Conservation (phyloP, 2,329 filamentous ascomycete species). For the Ceratocystis lukuohia region DNA sequence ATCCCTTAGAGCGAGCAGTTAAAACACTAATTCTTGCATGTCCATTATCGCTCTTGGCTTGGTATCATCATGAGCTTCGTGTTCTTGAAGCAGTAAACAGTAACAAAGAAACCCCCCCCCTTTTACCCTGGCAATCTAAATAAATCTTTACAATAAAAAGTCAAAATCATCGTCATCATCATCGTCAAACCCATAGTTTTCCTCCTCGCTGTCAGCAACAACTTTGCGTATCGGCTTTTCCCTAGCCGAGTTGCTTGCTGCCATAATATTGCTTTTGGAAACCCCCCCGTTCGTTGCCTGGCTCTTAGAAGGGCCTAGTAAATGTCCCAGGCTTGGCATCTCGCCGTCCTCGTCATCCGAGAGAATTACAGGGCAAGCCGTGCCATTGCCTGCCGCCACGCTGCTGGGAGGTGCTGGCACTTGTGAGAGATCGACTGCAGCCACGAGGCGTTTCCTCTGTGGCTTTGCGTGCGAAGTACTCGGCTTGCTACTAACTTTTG, state of each 20-base stretch:
- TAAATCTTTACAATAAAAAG: constrained; percentile 6
- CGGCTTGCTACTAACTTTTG: background rate
- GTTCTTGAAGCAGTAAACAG: background rate
- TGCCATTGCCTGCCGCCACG: background rate
- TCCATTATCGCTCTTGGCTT: background rate
- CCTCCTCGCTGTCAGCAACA: constrained; percentile 13
- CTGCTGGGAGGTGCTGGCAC: background rate
- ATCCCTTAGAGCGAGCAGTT: too few species aligned
- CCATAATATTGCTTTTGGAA: background rate
- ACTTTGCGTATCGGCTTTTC: background rate
- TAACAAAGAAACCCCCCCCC: background rate
- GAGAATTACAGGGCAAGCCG: background rate
- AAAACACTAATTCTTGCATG: background rate
- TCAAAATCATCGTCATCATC: constrained; percentile 13
- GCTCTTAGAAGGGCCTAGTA: background rate
- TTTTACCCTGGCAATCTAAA: background rate
- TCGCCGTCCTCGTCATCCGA: background rate
- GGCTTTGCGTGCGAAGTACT: background rate
- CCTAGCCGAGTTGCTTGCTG: background rate
- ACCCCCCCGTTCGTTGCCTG: background rate
- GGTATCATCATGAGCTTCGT: background rate
- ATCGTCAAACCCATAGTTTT: constrained; percentile 16
- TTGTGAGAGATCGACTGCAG: constrained; percentile 1
- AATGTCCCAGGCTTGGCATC: constrained; percentile 2
- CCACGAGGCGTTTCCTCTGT: background rate